Percentiles rank a stretch among this genome's conserved stretches.
Conservation (phyloP, 2,329 filamentous ascomycete genomes). For the Curvularia spicifera region DNA sequence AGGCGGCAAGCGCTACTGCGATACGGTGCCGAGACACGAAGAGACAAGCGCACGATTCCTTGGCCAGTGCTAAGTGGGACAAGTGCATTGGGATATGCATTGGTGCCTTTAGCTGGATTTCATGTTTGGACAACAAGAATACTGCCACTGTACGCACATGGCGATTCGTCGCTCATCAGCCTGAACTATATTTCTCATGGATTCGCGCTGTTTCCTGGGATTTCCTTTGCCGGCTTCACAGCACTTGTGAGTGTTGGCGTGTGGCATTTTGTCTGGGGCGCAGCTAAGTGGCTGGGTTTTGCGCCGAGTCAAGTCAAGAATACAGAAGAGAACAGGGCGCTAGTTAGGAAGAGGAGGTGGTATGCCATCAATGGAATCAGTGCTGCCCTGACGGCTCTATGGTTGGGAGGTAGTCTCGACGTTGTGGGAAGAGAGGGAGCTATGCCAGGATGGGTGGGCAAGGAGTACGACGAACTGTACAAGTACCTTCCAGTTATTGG, state of each 20-base stretch:
- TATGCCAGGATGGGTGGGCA: constrained; percentile 78
- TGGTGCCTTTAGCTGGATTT: constrained; percentile 68
- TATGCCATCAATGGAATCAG: constrained; percentile 72
- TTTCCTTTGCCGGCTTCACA: constrained; percentile 73
- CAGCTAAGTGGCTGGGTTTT: constrained; percentile 78
- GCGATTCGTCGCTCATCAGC: constrained; percentile 84
- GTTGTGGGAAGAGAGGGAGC: constrained; percentile 75
- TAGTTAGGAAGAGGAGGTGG: constrained; percentile 69
- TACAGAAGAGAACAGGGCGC: constrained; percentile 57
- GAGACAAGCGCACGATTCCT: constrained; percentile 56
- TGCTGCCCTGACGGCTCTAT: constrained; percentile 66
- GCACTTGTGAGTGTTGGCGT: constrained; percentile 71
- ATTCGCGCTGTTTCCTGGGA: constrained; percentile 72
- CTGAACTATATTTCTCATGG: constrained; percentile 85
- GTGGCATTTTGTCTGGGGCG: constrained; percentile 84
- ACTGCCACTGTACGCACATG: constrained; percentile 77
- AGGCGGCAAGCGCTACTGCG: constrained; percentile 72
- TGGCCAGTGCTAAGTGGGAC: constrained; percentile 78
- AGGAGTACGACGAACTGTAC: constrained; percentile 78
- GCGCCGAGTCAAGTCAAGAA: constrained; percentile 63
- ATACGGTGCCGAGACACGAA: constrained; percentile 73
- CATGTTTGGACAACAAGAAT: constrained; percentile 79
- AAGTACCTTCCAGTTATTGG: constrained; percentile 64
- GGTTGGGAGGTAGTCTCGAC: constrained; percentile 81
- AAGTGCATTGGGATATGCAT: constrained; percentile 73